Percentiles rank a stretch among this genome's conserved stretches.
phyloP scores from a whole-genome alignment of 768 basidiomycete species.

The Cubamyces sp. region DNA sequence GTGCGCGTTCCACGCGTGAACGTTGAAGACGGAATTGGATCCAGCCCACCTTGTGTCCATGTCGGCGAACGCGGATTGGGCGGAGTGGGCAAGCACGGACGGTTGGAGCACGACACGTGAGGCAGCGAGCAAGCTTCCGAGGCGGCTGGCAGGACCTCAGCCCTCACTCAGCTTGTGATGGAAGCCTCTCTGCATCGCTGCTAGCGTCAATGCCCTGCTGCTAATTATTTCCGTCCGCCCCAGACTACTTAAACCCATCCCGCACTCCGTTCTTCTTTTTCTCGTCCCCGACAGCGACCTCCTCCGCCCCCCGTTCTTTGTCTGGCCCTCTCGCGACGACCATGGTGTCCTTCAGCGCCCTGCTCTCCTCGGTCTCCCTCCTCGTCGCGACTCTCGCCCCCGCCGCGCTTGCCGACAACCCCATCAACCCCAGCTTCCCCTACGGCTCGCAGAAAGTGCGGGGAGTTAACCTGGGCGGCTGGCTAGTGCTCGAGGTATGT shows the following conservation, averaged over 20 bases:
- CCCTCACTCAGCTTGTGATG: slow-evolving; percentile 17
- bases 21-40: neutral
- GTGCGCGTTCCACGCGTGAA: slow-evolving; percentile 3
- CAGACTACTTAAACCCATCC: slow-evolving; percentile 15
- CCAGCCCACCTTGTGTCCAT: neutral
- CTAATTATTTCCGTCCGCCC: slow-evolving; percentile 13
- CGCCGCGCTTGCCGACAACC: slow-evolving; percentile 31
- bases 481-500: slow-evolving; percentile 57
- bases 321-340: slow-evolving; percentile 14
- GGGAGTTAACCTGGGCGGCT: slow-evolving; percentile 82
- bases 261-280: slow-evolving; percentile 5
- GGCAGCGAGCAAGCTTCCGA: slow-evolving; percentile 6
- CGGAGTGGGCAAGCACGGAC: neutral
- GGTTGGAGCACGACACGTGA: slow-evolving; percentile 7
- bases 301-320: neutral
- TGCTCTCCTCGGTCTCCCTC: slow-evolving; percentile 23
- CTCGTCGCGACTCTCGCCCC: slow-evolving; percentile 35
- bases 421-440: slow-evolving; percentile 61
- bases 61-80: neutral
- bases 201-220: slow-evolving; percentile 18
- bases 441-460: slow-evolving; percentile 77
- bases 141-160: slow-evolving; percentile 16
- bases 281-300: slow-evolving; percentile 5
- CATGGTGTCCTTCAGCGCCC: slow-evolving; percentile 26
- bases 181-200: slow-evolving; percentile 16